These are phyloP conservation scores for Solanum piurae DNA, from an alignment of 257 asterid species.

Conservation along the genomic window DNA sequence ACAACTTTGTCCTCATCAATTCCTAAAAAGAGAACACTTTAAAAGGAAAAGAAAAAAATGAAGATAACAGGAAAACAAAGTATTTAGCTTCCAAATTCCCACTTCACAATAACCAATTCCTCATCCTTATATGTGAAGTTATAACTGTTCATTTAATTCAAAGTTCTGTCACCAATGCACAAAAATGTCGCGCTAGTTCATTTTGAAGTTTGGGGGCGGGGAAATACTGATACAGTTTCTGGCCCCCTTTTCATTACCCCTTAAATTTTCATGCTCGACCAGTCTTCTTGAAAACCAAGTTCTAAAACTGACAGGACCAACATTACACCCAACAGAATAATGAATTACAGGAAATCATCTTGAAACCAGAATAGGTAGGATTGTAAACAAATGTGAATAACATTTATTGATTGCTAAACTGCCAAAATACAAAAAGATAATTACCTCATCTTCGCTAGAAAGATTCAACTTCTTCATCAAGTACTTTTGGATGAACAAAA, in stretches of 20 bases:
- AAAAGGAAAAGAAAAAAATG: background rate
- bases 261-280: background rate
- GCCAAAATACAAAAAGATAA: background rate
- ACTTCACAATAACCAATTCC: background rate
- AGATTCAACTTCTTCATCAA: conserved; percentile 76
- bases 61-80: background rate
- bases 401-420: background rate
- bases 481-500: conserved; percentile 71
- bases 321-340: background rate
- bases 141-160: background rate
- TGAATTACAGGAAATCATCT: background rate
- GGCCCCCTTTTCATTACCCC: background rate
- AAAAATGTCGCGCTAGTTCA: background rate
- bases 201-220: background rate
- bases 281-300: background rate
- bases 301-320: background rate
- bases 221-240: background rate
- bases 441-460: conserved; percentile 71
- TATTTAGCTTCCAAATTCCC: background rate
- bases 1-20: background rate
- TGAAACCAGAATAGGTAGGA: background rate
- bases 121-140: background rate
- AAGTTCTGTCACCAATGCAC: background rate
- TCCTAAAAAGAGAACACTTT: background rate
- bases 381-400: background rate